Evolutionary conservation across 345 rosid species (phyloP).

Genomic region (Populus simonii): DNA sequence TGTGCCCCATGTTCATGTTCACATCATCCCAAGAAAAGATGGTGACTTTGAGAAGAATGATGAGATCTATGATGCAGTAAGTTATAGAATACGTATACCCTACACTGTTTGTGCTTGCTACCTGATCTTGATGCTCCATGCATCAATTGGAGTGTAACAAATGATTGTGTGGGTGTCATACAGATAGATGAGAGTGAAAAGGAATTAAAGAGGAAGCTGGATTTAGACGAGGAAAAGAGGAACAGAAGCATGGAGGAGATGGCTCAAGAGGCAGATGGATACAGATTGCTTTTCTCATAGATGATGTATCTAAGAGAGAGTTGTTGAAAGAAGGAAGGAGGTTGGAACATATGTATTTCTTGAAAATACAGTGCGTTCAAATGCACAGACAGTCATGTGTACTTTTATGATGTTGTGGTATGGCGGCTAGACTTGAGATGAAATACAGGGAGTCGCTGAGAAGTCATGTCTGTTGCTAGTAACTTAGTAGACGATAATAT

Average conservation of each 20-base stretch:
- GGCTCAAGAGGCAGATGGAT: constrained; percentile 68
- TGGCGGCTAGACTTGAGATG: no score
- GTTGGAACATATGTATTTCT: not conserved
- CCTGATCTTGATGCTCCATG: not conserved
- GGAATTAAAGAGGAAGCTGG: constrained; percentile 64
- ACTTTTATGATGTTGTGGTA: no score
- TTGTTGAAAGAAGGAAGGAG: not conserved
- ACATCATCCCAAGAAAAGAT: constrained; percentile 71
- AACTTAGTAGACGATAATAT: not conserved
- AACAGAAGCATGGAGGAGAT: constrained; percentile 75
- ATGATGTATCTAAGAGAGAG: not conserved
- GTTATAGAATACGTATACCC: constrained; percentile 14
- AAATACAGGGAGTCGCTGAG: no score
- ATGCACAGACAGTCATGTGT: no score
- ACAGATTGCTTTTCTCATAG: constrained; percentile 29
- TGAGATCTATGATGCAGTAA: constrained; percentile 83
- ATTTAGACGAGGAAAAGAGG: constrained; percentile 72
- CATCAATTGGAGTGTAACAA: not conserved
- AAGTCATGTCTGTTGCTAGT: no score
- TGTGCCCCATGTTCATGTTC: constrained; percentile 91
- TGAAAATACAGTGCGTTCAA: not conserved
- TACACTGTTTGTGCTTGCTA: not conserved
- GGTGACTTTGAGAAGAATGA: constrained; percentile 92
- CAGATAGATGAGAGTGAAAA: constrained; percentile 75
- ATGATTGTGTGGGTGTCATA: not conserved